phyloP scores from a whole-genome alignment of 176 grass and related monocot species.

The Rhynchospora pubera region DNA sequence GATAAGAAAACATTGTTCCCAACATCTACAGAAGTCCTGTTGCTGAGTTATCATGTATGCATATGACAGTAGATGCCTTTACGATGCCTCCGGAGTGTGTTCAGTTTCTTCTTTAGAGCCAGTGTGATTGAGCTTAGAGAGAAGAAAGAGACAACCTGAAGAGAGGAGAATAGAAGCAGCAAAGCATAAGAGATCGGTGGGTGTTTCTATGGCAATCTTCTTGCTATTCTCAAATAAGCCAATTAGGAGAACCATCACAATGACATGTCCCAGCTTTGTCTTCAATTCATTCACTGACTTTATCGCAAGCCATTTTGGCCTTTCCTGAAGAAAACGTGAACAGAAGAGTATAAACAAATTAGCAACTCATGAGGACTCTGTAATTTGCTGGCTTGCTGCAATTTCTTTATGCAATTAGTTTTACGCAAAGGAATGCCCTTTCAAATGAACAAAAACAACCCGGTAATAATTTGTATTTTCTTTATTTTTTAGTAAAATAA shows the following conservation, averaged over 20 bases:
- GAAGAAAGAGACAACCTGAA: constrained; percentile 73
- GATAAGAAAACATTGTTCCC: background rate
- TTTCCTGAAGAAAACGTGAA: constrained; percentile 33
- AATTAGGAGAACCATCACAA: constrained; percentile 75
- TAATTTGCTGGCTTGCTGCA: background rate
- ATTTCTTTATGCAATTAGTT: background rate
- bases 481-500: background rate
- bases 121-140: constrained; percentile 55
- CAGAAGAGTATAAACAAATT: background rate
- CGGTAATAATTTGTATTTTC: background rate
- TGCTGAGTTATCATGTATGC: background rate
- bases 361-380: background rate
- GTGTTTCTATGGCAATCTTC: constrained; percentile 57
- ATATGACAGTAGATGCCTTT: background rate
- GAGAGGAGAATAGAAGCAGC: constrained; percentile 67
- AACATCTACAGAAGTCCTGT: background rate
- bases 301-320: constrained; percentile 80
- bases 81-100: background rate
- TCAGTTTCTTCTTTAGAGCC: background rate
- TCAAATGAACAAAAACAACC: background rate
- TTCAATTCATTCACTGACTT: constrained; percentile 74
- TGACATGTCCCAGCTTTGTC: constrained; percentile 88
- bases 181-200: constrained; percentile 63
- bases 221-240: constrained; percentile 89
- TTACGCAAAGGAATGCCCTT: background rate